phyloP scores from a whole-genome alignment of 129 eudicot species.

The Rutidosis leptorrhynchoides region DNA sequence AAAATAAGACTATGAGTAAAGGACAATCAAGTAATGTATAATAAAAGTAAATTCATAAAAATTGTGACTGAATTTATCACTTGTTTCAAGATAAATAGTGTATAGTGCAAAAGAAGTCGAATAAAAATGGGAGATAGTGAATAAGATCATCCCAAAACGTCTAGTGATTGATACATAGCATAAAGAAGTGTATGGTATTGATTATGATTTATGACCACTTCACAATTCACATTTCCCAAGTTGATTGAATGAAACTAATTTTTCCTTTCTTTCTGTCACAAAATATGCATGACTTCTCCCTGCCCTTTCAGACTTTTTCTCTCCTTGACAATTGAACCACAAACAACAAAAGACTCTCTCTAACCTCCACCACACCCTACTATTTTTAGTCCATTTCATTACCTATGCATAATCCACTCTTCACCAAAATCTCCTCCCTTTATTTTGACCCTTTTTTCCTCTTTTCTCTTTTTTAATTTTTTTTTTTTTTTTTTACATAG shows the following conservation, averaged over 20 bases:
- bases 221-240: constrained; percentile 45
- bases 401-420: constrained; percentile 31
- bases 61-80: too few relatives aligned
- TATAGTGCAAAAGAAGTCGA: too few relatives aligned
- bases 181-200: constrained; percentile 3
- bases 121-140: background rate
- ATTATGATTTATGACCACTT: constrained; percentile 26
- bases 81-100: too few relatives aligned
- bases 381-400: constrained; percentile 35
- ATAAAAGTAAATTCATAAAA: too few relatives aligned
- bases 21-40: too few relatives aligned
- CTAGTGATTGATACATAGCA: constrained; percentile 16
- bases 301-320: constrained; percentile 32
- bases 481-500: background rate
- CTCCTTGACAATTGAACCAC: constrained; percentile 27
- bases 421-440: constrained; percentile 13
- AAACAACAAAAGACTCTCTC: constrained; percentile 33
- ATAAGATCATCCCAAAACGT: constrained; percentile 25
- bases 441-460: background rate
- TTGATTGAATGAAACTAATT: constrained; percentile 45
- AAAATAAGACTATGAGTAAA: too few relatives aligned
- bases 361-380: constrained; percentile 1
- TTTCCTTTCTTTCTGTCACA: constrained; percentile 45
- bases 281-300: constrained; percentile 41
- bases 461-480: too few relatives aligned